Percentiles rank a stretch among this genome's conserved stretches.
Conservation (phyloP, 2,329 filamentous ascomycete genomes). For the Raffaelea arxii region DNA sequence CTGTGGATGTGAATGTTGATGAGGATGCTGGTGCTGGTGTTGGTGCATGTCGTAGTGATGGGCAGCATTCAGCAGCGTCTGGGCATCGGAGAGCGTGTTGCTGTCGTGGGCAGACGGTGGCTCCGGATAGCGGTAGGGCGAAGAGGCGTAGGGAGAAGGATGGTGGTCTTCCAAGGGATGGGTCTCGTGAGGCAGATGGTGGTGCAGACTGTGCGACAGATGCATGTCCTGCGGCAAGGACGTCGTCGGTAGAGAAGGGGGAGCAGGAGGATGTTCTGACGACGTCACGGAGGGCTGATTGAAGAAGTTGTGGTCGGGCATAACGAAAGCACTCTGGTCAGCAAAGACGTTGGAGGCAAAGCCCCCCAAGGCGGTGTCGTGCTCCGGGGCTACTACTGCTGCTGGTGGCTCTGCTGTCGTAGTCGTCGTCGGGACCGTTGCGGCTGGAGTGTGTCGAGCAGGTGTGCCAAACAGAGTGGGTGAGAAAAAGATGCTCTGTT, state of each 20-base stretch:
- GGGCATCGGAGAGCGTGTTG: not conserved
- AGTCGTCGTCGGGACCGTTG: not conserved
- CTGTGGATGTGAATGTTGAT: not conserved
- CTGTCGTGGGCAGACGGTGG: conserved; percentile 4
- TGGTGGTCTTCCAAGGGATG: no score
- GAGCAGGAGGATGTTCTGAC: no score
- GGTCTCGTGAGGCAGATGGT: not conserved
- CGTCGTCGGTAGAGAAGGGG: no score
- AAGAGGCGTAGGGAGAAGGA: not conserved
- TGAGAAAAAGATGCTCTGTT: not conserved
- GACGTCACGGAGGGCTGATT: no score
- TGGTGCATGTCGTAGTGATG: not conserved
- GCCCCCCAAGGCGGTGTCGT: conserved; percentile 2
- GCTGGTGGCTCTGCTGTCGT: not conserved
- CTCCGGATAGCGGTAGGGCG: conserved; percentile 11
- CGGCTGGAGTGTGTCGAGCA: not conserved
- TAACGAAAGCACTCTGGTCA: no score
- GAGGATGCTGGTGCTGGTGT: not conserved
- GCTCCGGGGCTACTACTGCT: not conserved
- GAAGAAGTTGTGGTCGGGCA: no score
- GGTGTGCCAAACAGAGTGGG: conserved; percentile 2
- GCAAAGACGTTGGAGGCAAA: conserved; percentile 8
- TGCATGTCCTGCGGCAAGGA: no score
- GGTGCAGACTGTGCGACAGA: conserved; percentile 7
- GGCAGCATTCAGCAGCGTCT: not conserved